A percentile compares a stretch with the other conserved stretches of the same genome.
Evolutionary conservation across 2,329 filamentous ascomycete genomes (phyloP).

Genomic region (Neurospora crassa): DNA sequence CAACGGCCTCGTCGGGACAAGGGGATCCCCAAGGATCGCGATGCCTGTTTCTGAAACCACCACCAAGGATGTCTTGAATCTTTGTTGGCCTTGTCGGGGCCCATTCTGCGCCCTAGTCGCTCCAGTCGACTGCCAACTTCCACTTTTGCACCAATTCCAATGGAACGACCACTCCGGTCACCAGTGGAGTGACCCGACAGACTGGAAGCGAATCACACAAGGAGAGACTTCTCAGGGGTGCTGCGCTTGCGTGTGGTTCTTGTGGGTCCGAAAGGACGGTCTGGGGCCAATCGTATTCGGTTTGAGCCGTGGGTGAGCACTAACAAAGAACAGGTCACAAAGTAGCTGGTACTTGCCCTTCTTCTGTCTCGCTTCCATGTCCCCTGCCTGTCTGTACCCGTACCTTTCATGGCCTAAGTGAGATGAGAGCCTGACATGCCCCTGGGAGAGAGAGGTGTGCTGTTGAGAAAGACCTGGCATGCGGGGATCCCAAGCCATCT

Average conservation of each 20-base stretch:
- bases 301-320: background rate
- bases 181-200: background rate
- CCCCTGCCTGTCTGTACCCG: background rate
- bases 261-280: background rate
- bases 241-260: background rate
- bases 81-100: background rate
- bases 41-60: background rate
- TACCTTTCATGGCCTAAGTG: background rate
- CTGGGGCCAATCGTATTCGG: background rate
- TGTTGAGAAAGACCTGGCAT: background rate
- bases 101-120: background rate
- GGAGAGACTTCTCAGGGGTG: background rate
- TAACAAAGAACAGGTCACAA: background rate
- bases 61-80: background rate
- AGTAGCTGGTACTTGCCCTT: background rate
- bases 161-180: background rate
- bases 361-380: background rate
- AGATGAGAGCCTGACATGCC: background rate
- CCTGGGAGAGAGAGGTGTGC: background rate
- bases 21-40: background rate
- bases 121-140: background rate
- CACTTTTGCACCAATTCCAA: background rate
- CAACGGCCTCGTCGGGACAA: background rate
- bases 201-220: constrained; percentile 3
- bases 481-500: background rate